A percentile compares a stretch with the other conserved stretches of the same genome.
Evolutionary conservation across 768 basidiomycete species (phyloP).

Genomic region (Serendipita sp.): DNA sequence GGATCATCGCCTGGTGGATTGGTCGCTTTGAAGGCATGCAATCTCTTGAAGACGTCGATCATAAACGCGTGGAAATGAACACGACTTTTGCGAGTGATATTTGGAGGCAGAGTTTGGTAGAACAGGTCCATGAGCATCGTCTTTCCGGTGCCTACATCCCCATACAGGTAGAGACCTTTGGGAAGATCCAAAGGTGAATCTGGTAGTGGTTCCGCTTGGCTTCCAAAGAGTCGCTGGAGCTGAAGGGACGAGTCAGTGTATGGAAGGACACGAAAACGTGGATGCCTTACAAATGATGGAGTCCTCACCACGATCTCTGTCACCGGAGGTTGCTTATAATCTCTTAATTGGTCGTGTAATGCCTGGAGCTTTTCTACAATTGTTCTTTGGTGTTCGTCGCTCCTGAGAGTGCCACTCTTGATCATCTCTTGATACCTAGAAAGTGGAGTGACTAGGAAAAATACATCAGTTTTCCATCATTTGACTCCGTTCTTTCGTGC

Average conservation of each 20-base stretch:
- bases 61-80: constrained; percentile 99
- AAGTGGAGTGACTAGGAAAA: constrained; percentile 9
- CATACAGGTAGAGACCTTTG: constrained; percentile 86
- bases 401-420: constrained; percentile 34
- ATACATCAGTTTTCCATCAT: not conserved
- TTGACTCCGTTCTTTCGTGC: not conserved
- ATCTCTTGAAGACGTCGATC: constrained; percentile 91
- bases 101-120: constrained; percentile 59
- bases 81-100: constrained; percentile 56
- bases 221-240: constrained; percentile 4
- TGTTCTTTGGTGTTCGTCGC: constrained; percentile 69
- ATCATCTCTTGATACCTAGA: constrained; percentile 32
- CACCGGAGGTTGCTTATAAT: constrained; percentile 55
- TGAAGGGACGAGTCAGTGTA: not conserved
- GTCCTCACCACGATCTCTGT: constrained; percentile 21
- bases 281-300: constrained; percentile 20
- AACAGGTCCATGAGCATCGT: constrained; percentile 99
- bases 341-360: constrained; percentile 51
- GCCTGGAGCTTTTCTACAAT: constrained; percentile 72
- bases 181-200: constrained; percentile 40
- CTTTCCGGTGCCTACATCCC: constrained; percentile 94
- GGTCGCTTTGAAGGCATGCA: constrained; percentile 64
- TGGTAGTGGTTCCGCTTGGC: constrained; percentile 7
- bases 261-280: not conserved
- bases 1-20: constrained; percentile 52